Evolutionary conservation across 805 yeast species (phyloP), one percentile per base, ranked within the genome.

Genomic region (Tetrapisispora phaffii): DNA sequence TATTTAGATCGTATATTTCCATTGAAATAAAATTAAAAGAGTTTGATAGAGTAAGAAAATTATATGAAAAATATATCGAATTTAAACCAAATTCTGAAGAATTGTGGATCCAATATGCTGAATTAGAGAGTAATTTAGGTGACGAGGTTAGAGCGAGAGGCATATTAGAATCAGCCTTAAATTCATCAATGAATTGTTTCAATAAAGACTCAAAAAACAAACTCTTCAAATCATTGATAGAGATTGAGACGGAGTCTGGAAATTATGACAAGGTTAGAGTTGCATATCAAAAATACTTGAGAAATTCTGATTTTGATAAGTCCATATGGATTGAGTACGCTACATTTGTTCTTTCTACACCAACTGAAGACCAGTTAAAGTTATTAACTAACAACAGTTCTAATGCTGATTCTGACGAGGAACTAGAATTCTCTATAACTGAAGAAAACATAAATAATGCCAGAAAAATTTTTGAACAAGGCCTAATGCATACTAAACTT

Each of bases 11-110:
- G 48, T 93, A 93, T 62, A 80, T 90, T 39, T 68, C 65, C 1
- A 51, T 88, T 31, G 97, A 90, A 58, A 68, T 67, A 33, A 66
- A 70, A 44, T 60, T 89, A 39, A 84, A 83, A 32, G 93, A 88
- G 54, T 84, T 84, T 70, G 94, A 83, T 48, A 65, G 96, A 31
- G 88, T 82, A 7, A 67, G 97, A 28, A 78, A 68, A 58, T 56
- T 93, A 3, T 87, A 78, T 58, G 85, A 80, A 50, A 80, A 77
- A 55, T 76, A 74, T 66, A 49, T 68, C 7, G 56, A 70, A 0
- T 57, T 63, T 3, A 44, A 50, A 16, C 59, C 66, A n/a, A 9
- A 34, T 2, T 21, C 49, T 42, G 31, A 43, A 1, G 28, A 50
- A 1, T 69, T 75, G 0, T 80, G 97, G 82, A 55, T 74, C 3